Percentiles rank a stretch among this genome's conserved stretches.
phyloP scores from a whole-genome alignment of 495 filamentous ascomycete species.

The Neurospora hispaniola region DNA sequence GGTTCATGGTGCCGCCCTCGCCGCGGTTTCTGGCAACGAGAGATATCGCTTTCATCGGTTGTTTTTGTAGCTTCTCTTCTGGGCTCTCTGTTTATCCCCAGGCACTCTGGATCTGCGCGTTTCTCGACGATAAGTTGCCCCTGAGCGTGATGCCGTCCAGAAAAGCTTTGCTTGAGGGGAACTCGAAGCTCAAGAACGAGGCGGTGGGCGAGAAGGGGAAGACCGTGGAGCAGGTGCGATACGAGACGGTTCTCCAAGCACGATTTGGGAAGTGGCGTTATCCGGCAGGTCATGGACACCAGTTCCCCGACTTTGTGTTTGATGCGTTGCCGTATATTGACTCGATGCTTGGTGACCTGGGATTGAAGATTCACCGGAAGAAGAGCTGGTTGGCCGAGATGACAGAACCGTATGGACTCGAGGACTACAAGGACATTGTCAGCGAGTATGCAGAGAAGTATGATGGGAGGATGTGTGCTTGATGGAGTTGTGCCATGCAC shows the following conservation, averaged over 20 bases:
- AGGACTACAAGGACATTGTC: conserved; percentile 52
- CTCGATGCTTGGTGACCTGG: conserved; percentile 56
- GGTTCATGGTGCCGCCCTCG: conserved; percentile 60
- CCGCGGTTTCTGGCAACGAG: conserved; percentile 37
- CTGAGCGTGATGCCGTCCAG: conserved; percentile 8
- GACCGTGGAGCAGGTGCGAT: conserved; percentile 24
- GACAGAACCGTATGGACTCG: conserved; percentile 44
- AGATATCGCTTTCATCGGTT: conserved; percentile 58
- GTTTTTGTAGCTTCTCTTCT: conserved; percentile 53
- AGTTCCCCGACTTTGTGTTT: conserved; percentile 63
- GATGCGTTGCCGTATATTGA: conserved; percentile 73
- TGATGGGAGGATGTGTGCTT: not conserved
- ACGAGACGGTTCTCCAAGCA: conserved; percentile 52
- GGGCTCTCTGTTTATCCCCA: conserved; percentile 53
- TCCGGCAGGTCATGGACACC: conserved; percentile 50
- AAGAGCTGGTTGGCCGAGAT: conserved; percentile 37
- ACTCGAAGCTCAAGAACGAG: not conserved
- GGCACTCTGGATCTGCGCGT: conserved; percentile 63
- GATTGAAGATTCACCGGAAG: conserved; percentile 37
- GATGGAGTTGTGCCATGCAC: not conserved
- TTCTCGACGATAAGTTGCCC: conserved; percentile 33
- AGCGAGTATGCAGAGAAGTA: conserved; percentile 38
- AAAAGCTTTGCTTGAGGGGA: not conserved
- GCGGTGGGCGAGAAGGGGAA: not conserved
- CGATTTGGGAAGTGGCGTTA: conserved; percentile 63